These are phyloP conservation scores for Pachysandra terminalis DNA, from an alignment of 164 flowering plant genomes.

Conservation along the genomic window DNA sequence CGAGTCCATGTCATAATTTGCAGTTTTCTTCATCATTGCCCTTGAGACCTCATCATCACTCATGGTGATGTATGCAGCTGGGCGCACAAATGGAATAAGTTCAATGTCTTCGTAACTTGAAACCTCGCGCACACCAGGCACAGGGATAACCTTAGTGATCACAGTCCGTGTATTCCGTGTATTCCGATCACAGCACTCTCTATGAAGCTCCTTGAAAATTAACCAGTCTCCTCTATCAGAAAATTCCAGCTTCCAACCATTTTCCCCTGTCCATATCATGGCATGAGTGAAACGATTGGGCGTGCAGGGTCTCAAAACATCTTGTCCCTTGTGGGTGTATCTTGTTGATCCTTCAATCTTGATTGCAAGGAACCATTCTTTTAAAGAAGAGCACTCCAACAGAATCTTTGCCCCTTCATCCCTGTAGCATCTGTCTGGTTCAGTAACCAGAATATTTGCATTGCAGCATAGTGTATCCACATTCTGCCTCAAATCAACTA, in stretches of 20 bases:
- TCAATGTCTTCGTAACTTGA: conserved; percentile 22
- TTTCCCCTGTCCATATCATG: conserved; percentile 55
- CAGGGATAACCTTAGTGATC: conserved; percentile 50
- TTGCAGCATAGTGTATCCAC: conserved; percentile 39
- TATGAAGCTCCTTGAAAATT: conserved; percentile 68
- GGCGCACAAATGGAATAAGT: conserved; percentile 37
- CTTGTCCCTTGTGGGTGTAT: conserved; percentile 44
- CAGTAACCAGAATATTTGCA: conserved; percentile 58
- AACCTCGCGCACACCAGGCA: conserved; percentile 76
- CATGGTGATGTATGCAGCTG: conserved; percentile 51
- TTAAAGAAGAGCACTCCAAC: conserved; percentile 43
- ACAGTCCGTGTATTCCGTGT: conserved; percentile 31
- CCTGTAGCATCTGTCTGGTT: conserved; percentile 65
- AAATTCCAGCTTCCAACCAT: conserved; percentile 85
- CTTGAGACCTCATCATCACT: conserved; percentile 62
- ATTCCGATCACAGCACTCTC: conserved; percentile 66
- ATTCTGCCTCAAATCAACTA: conserved; percentile 23
- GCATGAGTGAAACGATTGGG: conserved; percentile 65
- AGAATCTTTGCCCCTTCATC: conserved; percentile 49
- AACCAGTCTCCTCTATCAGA: conserved; percentile 62
- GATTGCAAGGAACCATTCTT: conserved; percentile 58
- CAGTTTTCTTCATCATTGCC: conserved; percentile 46
- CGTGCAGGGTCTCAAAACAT: conserved; percentile 53
- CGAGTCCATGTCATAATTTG: conserved; percentile 78
- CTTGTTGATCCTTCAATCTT: conserved; percentile 43